These are phyloP conservation scores for Geum urbanum DNA, from an alignment of 306 rosid genomes.

Conservation along the genomic window DNA sequence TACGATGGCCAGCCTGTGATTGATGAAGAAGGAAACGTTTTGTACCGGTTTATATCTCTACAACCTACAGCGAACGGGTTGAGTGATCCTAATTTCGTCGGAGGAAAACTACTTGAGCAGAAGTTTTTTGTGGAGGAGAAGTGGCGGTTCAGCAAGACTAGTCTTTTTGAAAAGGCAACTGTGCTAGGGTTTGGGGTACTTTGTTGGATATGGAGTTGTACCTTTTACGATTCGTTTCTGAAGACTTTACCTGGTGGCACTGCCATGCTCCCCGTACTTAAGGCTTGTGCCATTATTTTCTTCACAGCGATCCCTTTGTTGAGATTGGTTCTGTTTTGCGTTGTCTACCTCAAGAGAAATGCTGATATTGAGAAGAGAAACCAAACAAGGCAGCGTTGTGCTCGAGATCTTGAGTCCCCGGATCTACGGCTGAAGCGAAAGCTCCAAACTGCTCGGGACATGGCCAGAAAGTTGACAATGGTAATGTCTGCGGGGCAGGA, in stretches of 20 bases:
- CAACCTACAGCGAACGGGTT: background rate
- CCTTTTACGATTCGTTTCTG: background rate
- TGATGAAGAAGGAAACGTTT: constrained; percentile 2
- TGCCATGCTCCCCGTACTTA: background rate
- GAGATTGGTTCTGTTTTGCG: background rate
- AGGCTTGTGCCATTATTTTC: background rate
- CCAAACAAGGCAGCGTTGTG: background rate
- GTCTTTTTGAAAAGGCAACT: background rate
- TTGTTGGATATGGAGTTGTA: background rate
- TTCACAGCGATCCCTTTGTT: background rate
- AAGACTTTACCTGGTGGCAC: too few species aligned
- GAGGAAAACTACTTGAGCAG: background rate
- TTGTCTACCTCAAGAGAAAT: background rate
- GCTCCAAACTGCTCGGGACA: background rate
- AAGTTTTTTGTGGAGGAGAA: background rate
- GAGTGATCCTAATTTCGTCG: background rate
- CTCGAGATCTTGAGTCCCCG: background rate
- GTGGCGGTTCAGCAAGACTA: background rate
- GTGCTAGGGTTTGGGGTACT: background rate
- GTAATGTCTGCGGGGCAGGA: constrained; percentile 3
- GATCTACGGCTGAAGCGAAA: background rate
- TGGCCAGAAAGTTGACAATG: background rate
- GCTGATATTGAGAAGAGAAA: background rate
- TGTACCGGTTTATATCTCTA: background rate
- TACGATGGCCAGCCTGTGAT: background rate